Conservation (phyloP, 768 basidiomycete genomes). For the Russula vinacea region DNA sequence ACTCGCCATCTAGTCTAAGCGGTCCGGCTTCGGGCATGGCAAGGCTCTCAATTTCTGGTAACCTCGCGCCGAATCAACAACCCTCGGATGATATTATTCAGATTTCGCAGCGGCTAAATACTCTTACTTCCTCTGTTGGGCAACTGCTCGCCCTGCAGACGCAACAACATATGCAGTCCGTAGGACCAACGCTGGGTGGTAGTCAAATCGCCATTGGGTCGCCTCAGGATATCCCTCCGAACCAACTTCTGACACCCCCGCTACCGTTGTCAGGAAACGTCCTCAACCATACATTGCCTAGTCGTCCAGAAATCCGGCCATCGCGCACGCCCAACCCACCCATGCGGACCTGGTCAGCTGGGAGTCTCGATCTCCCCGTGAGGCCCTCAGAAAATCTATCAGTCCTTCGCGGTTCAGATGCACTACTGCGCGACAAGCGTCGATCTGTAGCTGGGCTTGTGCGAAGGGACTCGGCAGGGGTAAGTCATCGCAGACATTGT, state of each 20-base stretch:
- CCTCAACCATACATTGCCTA: slow-evolving; percentile 60
- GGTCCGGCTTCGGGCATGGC: slow-evolving; percentile 43
- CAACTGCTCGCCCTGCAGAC: slow-evolving; percentile 80
- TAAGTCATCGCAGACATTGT: slow-evolving; percentile 41
- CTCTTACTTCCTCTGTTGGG: slow-evolving; percentile 79
- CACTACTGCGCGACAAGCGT: slow-evolving; percentile 62
- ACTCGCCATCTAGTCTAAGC: slow-evolving; percentile 30
- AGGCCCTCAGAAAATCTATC: slow-evolving; percentile 46
- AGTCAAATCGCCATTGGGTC: slow-evolving; percentile 35
- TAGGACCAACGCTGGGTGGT: slow-evolving; percentile 32
- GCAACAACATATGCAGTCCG: slow-evolving; percentile 47
- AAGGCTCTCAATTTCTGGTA: slow-evolving; percentile 62
- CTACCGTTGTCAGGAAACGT: slow-evolving; percentile 41
- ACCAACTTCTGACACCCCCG: slow-evolving; percentile 41
- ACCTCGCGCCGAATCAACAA: slow-evolving; percentile 66
- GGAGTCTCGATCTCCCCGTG: slow-evolving; percentile 69
- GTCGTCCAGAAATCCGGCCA: slow-evolving; percentile 61
- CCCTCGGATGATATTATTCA: slow-evolving; percentile 68
- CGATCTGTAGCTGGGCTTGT: slow-evolving; percentile 66
- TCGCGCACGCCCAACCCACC: slow-evolving; percentile 65
- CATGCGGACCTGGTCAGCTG: slow-evolving; percentile 82
- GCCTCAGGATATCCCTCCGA: slow-evolving; percentile 46
- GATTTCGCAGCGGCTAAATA: slow-evolving; percentile 75
- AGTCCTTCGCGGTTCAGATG: slow-evolving; percentile 41
- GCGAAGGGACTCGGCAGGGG: slow-evolving; percentile 72